Evolutionary conservation across 768 basidiomycete genomes (phyloP).

Genomic region (Russula olivacea): DNA sequence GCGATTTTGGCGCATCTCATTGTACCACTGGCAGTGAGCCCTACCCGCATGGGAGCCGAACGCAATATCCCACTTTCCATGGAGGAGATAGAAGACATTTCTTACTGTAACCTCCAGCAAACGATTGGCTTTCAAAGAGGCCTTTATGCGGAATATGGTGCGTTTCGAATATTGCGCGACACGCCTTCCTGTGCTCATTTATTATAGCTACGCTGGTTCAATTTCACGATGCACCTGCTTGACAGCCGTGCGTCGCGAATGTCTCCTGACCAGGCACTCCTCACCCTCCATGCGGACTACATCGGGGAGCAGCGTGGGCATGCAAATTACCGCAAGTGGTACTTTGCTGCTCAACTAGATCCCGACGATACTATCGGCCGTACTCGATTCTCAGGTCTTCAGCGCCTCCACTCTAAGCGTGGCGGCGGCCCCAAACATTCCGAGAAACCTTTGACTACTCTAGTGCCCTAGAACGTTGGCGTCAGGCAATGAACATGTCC

Average conservation of each 20-base stretch:
- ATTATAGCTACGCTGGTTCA: constrained; percentile 52
- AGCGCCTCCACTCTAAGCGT: constrained; percentile 63
- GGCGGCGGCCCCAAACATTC: constrained; percentile 50
- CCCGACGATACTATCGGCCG: constrained; percentile 95
- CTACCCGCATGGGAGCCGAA: constrained; percentile 91
- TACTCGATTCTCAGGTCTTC: constrained; percentile 84
- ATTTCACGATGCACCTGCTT: constrained; percentile 95
- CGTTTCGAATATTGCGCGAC: constrained; percentile 6
- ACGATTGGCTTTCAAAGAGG: constrained; percentile 98
- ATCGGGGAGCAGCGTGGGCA: constrained; percentile 98
- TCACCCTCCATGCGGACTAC: constrained; percentile 97
- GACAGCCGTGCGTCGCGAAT: constrained; percentile 96
- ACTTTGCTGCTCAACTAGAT: constrained; percentile 99
- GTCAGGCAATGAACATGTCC: constrained; percentile 98
- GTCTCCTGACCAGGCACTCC: constrained; percentile 91
- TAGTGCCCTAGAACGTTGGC: constrained; percentile 89
- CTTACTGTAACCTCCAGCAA: constrained; percentile 90
- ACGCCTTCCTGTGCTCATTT: background rate
- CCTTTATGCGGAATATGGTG: constrained; percentile 94
- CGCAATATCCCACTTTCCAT: constrained; percentile 95
- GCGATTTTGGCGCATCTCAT: constrained; percentile 49
- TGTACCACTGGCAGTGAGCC: constrained; percentile 60
- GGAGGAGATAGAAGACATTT: constrained; percentile 99
- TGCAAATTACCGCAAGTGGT: constrained; percentile 99
- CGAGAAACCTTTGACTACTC: constrained; percentile 64